Percentiles rank a stretch among this genome's conserved stretches.
These are phyloP conservation scores for Cucurbita maxima DNA, from an alignment of 306 rosid genomes.

Conservation along the genomic window DNA sequence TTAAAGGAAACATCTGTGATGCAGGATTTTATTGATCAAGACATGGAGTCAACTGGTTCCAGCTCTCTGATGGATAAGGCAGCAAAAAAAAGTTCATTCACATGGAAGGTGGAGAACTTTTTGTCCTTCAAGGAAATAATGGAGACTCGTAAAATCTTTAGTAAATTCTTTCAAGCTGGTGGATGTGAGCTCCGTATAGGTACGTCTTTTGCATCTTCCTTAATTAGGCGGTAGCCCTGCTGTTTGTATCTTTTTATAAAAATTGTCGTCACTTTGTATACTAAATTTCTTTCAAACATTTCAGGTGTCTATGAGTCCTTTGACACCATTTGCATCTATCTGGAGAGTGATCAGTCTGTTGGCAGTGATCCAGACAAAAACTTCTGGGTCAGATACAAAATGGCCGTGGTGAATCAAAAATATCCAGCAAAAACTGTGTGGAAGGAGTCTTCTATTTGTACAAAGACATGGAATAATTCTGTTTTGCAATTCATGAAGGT, in stretches of 20 bases:
- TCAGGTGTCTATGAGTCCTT: slow-evolving; percentile 97
- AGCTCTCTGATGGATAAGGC: slow-evolving; percentile 35
- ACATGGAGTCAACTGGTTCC: slow-evolving; percentile 31
- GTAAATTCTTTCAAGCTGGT: slow-evolving; percentile 99
- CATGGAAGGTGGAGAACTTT: slow-evolving; percentile 99
- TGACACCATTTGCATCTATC: slow-evolving; percentile 93
- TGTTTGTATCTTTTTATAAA: slow-evolving; percentile 13
- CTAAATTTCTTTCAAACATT: not conserved
- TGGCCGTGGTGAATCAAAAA: slow-evolving; percentile 97
- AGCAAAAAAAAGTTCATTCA: slow-evolving; percentile 66
- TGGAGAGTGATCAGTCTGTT: slow-evolving; percentile 97
- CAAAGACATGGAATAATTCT: slow-evolving; percentile 98
- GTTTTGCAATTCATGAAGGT: slow-evolving; percentile 99
- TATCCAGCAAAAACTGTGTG: slow-evolving; percentile 84
- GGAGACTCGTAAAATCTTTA: slow-evolving; percentile 96
- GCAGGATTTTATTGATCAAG: slow-evolving; percentile 71
- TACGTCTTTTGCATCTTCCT: slow-evolving; percentile 28
- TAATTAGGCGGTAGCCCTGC: slow-evolving; percentile 5
- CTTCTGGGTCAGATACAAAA: slow-evolving; percentile 94
- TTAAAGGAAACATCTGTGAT: slow-evolving; percentile 80
- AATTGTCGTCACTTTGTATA: slow-evolving; percentile 5
- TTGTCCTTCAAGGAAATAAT: slow-evolving; percentile 91
- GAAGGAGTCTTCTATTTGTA: slow-evolving; percentile 98
- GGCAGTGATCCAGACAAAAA: slow-evolving; percentile 93
- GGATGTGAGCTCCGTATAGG: slow-evolving; percentile 99